Conservation (phyloP, 345 rosid species). For the Sisymbrium altissimum region DNA sequence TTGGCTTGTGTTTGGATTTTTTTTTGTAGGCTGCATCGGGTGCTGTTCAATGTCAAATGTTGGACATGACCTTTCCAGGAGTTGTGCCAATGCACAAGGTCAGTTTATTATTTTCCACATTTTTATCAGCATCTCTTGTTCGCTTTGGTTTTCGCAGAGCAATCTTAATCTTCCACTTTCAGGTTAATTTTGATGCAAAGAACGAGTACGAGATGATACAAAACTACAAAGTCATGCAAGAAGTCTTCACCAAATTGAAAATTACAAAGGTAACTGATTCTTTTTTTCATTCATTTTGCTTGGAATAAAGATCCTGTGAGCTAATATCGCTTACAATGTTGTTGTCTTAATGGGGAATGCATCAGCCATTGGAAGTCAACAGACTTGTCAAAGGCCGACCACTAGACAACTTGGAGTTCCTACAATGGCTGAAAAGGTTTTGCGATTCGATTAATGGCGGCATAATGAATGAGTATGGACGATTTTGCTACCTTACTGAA, state of each 20-base stretch:
- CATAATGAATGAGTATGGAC: constrained; percentile 80
- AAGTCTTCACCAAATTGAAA: constrained; percentile 85
- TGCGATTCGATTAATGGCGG: constrained; percentile 98
- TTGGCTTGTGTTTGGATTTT: background rate
- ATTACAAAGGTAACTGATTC: constrained; percentile 64
- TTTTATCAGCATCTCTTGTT: background rate
- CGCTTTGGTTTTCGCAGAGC: background rate
- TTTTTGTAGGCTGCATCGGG: constrained; percentile 83
- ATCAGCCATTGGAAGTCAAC: constrained; percentile 88
- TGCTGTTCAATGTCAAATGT: constrained; percentile 96
- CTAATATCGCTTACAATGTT: background rate
- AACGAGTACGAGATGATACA: constrained; percentile 96
- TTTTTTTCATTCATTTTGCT: background rate
- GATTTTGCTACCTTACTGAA: background rate
- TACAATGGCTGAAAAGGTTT: constrained; percentile 93
- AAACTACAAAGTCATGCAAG: constrained; percentile 97
- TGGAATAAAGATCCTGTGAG: background rate
- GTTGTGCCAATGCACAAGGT: constrained; percentile 99
- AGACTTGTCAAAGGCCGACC: constrained; percentile 90
- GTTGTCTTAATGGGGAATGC: background rate
- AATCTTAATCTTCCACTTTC: background rate
- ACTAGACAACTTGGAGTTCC: constrained; percentile 95
- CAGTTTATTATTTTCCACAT: background rate
- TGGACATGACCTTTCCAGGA: constrained; percentile 96
- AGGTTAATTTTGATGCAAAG: constrained; percentile 97